These are phyloP conservation scores for Salix purpurea DNA, from an alignment of 345 rosid species.

Conservation along the genomic window DNA sequence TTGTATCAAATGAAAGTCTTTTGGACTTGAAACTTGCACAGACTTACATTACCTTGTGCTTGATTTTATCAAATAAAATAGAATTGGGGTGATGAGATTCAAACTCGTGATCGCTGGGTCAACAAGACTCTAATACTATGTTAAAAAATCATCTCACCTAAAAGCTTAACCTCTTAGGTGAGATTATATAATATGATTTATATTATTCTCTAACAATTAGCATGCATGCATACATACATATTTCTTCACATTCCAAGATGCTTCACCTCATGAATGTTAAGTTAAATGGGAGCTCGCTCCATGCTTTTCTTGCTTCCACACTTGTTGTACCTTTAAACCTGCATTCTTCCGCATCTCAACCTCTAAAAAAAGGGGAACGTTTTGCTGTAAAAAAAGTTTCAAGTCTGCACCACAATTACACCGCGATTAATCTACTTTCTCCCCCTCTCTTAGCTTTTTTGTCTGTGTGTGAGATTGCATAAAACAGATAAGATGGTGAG, in stretches of 20 bases:
- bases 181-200: too few relatives aligned
- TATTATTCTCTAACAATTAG: too few relatives aligned
- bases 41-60: too few relatives aligned
- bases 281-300: constrained; percentile 27
- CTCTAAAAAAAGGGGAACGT: constrained; percentile 8
- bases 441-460: neutral
- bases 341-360: constrained; percentile 12
- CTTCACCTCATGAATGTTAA: constrained; percentile 34
- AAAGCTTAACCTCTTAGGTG: too few relatives aligned
- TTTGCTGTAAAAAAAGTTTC: constrained; percentile 6
- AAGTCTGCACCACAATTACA: neutral
- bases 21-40: too few relatives aligned
- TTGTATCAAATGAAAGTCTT: too few relatives aligned
- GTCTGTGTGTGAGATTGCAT: neutral
- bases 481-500: constrained; percentile 6
- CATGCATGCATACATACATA: too few relatives aligned
- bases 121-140: too few relatives aligned
- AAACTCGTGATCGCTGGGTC: too few relatives aligned
- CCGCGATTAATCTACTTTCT: neutral
- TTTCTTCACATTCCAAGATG: constrained; percentile 13
- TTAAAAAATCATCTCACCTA: too few relatives aligned
- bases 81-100: too few relatives aligned
- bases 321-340: constrained; percentile 31
- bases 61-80: too few relatives aligned
- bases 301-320: constrained; percentile 46